phyloP scores from a whole-genome alignment of 169 alveolate species.

The Miamiensis avidus region DNA sequence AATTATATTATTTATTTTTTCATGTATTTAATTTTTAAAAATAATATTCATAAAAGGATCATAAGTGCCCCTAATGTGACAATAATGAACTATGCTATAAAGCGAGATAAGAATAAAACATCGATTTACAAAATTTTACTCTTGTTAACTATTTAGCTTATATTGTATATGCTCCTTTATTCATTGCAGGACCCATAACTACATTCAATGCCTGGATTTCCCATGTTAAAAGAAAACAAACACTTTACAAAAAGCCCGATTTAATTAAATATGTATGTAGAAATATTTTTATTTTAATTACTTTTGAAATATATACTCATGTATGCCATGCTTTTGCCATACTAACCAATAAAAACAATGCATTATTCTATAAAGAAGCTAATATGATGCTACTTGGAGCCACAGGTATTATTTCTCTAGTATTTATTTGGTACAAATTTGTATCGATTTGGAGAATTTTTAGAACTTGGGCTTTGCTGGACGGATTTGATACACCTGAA shows the following conservation, averaged over 20 bases:
- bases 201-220: constrained; percentile 69
- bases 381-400: constrained; percentile 22
- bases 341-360: constrained; percentile 44
- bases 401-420: constrained; percentile 41
- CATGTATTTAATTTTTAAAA: constrained; percentile 7
- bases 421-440: constrained; percentile 77
- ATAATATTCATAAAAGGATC: constrained; percentile 41
- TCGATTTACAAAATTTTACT: constrained; percentile 32
- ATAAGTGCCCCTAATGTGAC: constrained; percentile 46
- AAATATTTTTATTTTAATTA: constrained; percentile 41
- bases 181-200: constrained; percentile 74
- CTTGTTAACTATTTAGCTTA: constrained; percentile 54
- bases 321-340: constrained; percentile 53
- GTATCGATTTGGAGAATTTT: constrained; percentile 71
- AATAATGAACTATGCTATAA: constrained; percentile 28
- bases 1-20: no score
- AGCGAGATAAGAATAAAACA: constrained; percentile 44
- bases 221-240: constrained; percentile 41
- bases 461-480: constrained; percentile 72
- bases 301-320: constrained; percentile 60
- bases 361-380: constrained; percentile 30
- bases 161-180: constrained; percentile 72
- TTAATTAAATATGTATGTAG: constrained; percentile 52
- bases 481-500: constrained; percentile 75
- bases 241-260: constrained; percentile 27